A percentile compares a stretch with the other conserved stretches of the same genome.
Conservation (phyloP, 139 green algal species). For the Trebouxia sp. region DNA sequence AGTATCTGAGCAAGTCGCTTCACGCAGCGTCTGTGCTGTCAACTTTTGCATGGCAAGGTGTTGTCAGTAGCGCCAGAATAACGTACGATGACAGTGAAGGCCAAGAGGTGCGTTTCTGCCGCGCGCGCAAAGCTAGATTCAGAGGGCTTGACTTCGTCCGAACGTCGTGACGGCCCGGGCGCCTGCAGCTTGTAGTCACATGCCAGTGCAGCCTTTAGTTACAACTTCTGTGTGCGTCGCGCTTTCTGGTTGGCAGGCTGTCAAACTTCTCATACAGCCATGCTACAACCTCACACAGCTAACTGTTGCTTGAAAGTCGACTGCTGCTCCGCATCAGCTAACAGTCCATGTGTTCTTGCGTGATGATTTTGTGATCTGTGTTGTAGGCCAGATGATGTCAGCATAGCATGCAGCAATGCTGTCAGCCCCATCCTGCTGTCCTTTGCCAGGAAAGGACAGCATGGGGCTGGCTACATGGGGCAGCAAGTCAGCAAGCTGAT, state of each 20-base stretch:
- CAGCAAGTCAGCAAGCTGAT: constrained; percentile 1
- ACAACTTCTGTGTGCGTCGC: no score
- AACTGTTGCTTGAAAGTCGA: background rate
- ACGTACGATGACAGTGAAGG: background rate
- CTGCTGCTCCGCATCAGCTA: background rate
- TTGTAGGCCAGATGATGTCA: constrained; percentile 24
- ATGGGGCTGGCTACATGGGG: background rate
- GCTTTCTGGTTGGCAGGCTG: no score
- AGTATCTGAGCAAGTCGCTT: background rate
- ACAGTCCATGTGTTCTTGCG: background rate
- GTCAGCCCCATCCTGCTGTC: constrained; percentile 21
- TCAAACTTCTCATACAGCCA: no score
- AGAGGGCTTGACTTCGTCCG: no score
- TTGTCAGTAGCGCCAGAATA: background rate
- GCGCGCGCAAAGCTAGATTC: no score
- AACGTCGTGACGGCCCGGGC: background rate
- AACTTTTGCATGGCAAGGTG: background rate
- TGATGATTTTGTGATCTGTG: no score
- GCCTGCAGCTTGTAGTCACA: background rate
- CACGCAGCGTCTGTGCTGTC: background rate
- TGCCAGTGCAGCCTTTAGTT: no score
- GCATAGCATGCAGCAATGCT: constrained; percentile 25
- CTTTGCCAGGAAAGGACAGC: constrained; percentile 6
- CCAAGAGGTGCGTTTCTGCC: background rate
- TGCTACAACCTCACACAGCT: no score